These are phyloP conservation scores for Epicoccum nigrum DNA, from an alignment of 2,329 filamentous ascomycete species.

Conservation along the genomic window DNA sequence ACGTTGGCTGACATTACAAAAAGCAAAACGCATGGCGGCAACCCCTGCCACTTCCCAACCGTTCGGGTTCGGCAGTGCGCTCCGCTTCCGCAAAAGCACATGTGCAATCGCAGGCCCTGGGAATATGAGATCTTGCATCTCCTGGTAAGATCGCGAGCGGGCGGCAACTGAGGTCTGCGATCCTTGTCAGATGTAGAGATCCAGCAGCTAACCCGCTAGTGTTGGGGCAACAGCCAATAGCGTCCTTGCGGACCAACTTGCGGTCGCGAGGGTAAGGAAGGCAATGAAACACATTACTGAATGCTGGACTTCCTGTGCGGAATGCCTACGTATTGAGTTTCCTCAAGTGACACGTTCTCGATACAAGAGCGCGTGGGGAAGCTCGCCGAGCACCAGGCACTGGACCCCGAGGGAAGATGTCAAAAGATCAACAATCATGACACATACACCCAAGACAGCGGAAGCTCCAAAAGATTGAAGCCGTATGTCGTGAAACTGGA, in stretches of 20 bases:
- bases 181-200: conserved; percentile 17
- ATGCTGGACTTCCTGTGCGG: conserved; percentile 1
- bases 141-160: conserved; percentile 20
- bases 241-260: conserved; percentile 6
- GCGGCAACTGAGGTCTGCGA: conserved; percentile 6
- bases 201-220: conserved; percentile 20
- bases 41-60: conserved; percentile 22
- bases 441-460: conserved; percentile 13
- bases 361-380: conserved; percentile 14
- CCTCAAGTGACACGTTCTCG: conserved; percentile 18
- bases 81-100: conserved; percentile 42
- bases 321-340: conserved; percentile 3
- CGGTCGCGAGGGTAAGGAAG: conserved; percentile 1
- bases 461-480: conserved; percentile 2
- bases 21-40: conserved; percentile 18
- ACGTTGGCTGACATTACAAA: conserved; percentile 12
- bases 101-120: conserved; percentile 16
- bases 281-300: conserved; percentile 16
- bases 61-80: conserved; percentile 28
- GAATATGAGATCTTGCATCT: conserved; percentile 27
- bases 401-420: background rate
- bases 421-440: background rate
- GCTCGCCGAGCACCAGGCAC: conserved; percentile 1
- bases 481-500: conserved; percentile 6
- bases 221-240: conserved; percentile 6